These are phyloP conservation scores for Kodamaea fukazawae DNA, from an alignment of 805 yeast species.

Conservation along the genomic window DNA sequence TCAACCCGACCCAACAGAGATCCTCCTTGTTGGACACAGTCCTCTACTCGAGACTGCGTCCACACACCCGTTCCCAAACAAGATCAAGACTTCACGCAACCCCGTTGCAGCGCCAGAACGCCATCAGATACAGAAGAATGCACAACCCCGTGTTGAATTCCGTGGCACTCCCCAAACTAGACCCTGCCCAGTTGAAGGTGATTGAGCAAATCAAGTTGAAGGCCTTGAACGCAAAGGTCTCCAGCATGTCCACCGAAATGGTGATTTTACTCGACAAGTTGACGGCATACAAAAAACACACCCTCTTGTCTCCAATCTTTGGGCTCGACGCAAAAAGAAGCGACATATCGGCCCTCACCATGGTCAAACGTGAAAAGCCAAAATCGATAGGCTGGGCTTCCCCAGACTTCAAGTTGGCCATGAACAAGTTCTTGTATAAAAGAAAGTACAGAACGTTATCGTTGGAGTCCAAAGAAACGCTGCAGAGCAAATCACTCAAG, in stretches of 20 bases:
- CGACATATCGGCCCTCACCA: constrained; percentile 2
- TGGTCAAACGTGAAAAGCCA: constrained; percentile 5
- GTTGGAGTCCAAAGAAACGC: background rate
- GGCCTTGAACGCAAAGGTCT: background rate
- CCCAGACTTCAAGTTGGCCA: constrained; percentile 6
- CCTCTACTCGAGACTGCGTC: too few species aligned
- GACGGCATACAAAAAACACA: background rate
- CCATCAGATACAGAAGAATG: constrained; percentile 19
- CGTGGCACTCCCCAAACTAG: background rate
- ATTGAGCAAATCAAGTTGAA: constrained; percentile 2
- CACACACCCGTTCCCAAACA: background rate
- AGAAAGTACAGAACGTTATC: constrained; percentile 1
- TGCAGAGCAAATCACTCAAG: background rate
- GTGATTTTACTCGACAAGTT: background rate
- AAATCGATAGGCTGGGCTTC: constrained; percentile 4
- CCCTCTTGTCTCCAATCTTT: constrained; percentile 5
- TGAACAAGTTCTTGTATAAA: constrained; percentile 6
- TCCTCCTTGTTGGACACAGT: constrained; percentile 3
- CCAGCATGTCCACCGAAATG: constrained; percentile 4
- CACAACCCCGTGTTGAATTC: constrained; percentile 1
- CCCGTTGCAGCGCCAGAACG: constrained; percentile 34
- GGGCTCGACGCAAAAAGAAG: constrained; percentile 1
- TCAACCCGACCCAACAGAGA: constrained; percentile 28
- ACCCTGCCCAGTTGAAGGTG: constrained; percentile 6
- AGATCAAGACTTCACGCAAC: constrained; percentile 13